Evolutionary conservation across 305 asterid genomes (phyloP).

Genomic region (Fraxinus sp.): DNA sequence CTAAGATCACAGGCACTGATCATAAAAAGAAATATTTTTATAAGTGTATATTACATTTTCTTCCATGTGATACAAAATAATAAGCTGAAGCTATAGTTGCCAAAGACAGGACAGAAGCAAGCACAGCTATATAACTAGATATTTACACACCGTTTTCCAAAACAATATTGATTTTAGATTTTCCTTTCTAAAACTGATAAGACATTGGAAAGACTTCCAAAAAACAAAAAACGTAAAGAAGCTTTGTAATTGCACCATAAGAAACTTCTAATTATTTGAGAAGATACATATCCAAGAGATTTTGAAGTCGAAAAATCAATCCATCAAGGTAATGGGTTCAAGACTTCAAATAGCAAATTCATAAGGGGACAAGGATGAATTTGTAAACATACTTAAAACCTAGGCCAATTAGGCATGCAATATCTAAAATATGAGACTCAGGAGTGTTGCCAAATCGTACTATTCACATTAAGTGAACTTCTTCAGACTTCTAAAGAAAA

Average conservation of each 20-base stretch:
- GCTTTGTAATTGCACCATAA: not conserved
- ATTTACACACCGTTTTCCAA: not conserved
- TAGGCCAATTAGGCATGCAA: not conserved
- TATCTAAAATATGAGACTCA: not conserved
- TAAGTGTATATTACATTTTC: not conserved
- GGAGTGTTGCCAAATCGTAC: not conserved
- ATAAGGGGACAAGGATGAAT: not conserved
- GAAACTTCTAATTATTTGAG: not conserved
- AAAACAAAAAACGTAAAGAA: not conserved
- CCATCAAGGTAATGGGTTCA: conserved; percentile 1
- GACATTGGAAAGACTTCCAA: not conserved
- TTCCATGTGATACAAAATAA: not conserved
- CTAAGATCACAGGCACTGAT: conserved; percentile 14
- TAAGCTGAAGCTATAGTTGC: not conserved
- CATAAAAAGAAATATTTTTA: not conserved
- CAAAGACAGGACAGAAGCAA: conserved; percentile 5
- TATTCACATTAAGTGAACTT: not conserved
- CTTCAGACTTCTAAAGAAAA: not conserved
- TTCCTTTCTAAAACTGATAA: conserved; percentile 1
- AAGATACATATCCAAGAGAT: not conserved
- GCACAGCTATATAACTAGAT: not conserved
- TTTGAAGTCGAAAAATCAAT: not conserved
- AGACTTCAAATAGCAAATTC: not conserved
- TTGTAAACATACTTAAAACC: not conserved
- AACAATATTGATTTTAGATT: not conserved